Percentiles rank a stretch among this genome's conserved stretches.
Evolutionary conservation across 75 land plant species (phyloP).

Genomic region (Selaginella moellendorffii): DNA sequence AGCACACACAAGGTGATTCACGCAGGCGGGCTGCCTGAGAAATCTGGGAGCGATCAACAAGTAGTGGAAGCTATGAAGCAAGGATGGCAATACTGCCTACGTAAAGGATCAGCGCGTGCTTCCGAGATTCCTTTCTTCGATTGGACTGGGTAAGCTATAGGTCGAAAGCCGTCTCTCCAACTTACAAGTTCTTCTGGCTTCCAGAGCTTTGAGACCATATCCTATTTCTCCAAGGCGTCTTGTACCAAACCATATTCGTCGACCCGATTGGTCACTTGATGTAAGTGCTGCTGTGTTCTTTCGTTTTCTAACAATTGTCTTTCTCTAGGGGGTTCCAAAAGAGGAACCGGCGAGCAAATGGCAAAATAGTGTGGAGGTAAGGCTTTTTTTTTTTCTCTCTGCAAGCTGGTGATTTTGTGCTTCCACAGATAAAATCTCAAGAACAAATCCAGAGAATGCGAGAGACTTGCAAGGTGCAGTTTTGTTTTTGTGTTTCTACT

Average conservation of each 20-base stretch:
- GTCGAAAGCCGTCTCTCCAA: not conserved
- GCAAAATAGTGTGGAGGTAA: slow-evolving; percentile 87
- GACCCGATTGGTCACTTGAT: slow-evolving; percentile 89
- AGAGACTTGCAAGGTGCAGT: slow-evolving; percentile 64
- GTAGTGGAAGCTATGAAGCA: slow-evolving; percentile 22
- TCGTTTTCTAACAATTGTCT: not conserved
- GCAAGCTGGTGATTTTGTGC: not conserved
- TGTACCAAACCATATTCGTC: slow-evolving; percentile 60
- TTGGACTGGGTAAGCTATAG: slow-evolving; percentile 78
- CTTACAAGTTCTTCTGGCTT: not conserved
- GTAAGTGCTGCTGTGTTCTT: slow-evolving; percentile 25
- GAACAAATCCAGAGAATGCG: slow-evolving; percentile 83
- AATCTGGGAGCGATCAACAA: slow-evolving; percentile 19
- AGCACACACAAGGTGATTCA: slow-evolving; percentile 81
- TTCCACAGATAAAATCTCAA: slow-evolving; percentile 70
- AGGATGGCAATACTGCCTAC: slow-evolving; percentile 78
- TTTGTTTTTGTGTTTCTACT: slow-evolving; percentile 6
- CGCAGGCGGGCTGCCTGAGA: slow-evolving; percentile 18
- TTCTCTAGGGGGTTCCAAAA: slow-evolving; percentile 62
- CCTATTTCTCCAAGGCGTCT: slow-evolving; percentile 60
- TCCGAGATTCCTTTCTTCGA: slow-evolving; percentile 62
- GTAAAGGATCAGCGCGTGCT: slow-evolving; percentile 62
- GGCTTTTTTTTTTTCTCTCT: not conserved
- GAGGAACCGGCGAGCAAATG: slow-evolving; percentile 65
- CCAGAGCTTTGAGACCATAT: slow-evolving; percentile 64